Evolutionary conservation across 2,329 filamentous ascomycete species (phyloP).

Genomic region (Chlorencoelia australis): DNA sequence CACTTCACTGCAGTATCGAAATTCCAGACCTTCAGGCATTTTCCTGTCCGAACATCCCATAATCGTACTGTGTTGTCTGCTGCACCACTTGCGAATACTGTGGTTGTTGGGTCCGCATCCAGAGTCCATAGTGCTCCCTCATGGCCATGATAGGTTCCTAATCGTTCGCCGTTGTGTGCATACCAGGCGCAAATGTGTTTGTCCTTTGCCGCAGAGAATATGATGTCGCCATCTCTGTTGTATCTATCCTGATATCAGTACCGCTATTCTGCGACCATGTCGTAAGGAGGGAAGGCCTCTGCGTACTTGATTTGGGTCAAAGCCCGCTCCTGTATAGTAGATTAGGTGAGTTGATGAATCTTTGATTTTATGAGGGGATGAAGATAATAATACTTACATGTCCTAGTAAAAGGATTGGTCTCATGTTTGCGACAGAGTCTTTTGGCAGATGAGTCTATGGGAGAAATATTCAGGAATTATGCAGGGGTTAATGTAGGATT

Average conservation of each 20-base stretch:
- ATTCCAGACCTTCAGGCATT: constrained; percentile 93
- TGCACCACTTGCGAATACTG: constrained; percentile 86
- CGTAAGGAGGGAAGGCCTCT: constrained; percentile 7
- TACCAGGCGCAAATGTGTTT: constrained; percentile 96
- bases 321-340: constrained; percentile 60
- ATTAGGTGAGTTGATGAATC: constrained; percentile 20
- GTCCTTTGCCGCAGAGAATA: constrained; percentile 94
- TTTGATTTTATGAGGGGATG: background rate
- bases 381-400: constrained; percentile 50
- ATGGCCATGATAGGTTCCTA: constrained; percentile 94
- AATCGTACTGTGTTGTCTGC: constrained; percentile 97
- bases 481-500: too few species aligned
- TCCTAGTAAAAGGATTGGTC: constrained; percentile 89
- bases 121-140: constrained; percentile 98
- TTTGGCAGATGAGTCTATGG: too few species aligned
- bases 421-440: constrained; percentile 54
- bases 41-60: constrained; percentile 91
- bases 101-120: constrained; percentile 86
- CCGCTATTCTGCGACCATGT: constrained; percentile 5
- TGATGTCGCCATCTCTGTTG: constrained; percentile 89
- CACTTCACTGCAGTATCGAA: constrained; percentile 96
- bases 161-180: constrained; percentile 92
- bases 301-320: constrained; percentile 83
- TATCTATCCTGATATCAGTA: constrained; percentile 43
- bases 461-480: too few species aligned